Base-by-base conservation (phyloP, 2,329 filamentous ascomycete species). In the Aspergillus luchuensis region DNA sequence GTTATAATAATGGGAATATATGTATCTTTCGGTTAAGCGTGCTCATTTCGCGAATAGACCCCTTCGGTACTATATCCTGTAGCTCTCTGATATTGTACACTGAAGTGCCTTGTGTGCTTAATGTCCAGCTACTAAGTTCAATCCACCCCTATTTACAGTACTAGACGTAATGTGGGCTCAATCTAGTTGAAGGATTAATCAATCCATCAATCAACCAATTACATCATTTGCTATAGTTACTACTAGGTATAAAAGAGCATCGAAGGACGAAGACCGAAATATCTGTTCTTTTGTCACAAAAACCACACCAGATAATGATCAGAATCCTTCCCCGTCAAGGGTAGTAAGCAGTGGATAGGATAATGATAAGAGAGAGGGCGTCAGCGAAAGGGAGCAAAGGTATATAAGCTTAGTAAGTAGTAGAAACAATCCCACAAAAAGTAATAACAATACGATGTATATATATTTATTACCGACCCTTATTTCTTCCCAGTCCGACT, bases 401-500 rank as follows among this genome's bases (percentile, higher is more conserved):
- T 52, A 51, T 58, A 36, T 57, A 52, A 43, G 39, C 10, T 11
- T 25, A 28, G 7, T 28, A 30, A 30, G 28, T 30, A 11, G 28
- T 52, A 51, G 23, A 23, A 47, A 10, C 3, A 8, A 55, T 30
- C 19, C 41, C 53, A 56, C 28, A 8, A 33, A 33, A 5, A 28
- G 25, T 28, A 28, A 15, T 30, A 7, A 47, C 15, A 4, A 47
- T 19, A 43, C 15, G 13, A 43, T 25, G 2, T 5, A 21, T 25
- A 6, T 5, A 21, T 45, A 11, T 4, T 47, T 36, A 13, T 36
- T 36, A 36, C 10, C 33, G 0, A 5, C 11, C 33, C 4, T 56
- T 25, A 56, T 56, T 41, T 56, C 53, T 57, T 59, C 28, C 17
- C 65, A 36, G 61, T 55, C 36, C 60, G 41, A 60, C 71, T 76